Evolutionary conservation across 805 yeast genomes (phyloP), one percentile per base, ranked within the genome.

Genomic region (Saturnispora kantuleensis): DNA sequence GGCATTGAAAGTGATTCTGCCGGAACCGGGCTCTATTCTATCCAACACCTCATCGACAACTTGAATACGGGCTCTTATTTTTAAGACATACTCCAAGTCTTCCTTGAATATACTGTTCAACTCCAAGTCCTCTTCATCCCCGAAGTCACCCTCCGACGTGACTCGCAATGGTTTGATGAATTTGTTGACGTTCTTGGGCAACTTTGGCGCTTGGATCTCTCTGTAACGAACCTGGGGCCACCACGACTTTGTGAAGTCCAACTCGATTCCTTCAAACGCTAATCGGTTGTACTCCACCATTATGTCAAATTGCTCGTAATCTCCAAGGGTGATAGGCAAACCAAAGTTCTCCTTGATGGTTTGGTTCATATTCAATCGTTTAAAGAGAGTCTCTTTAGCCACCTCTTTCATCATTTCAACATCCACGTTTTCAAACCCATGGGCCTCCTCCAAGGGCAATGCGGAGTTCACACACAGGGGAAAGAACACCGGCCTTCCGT

Each of bases 1-100:
- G 3, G 65, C 69, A 10, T 41, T 48, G 41, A 64, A 65, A 11
- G 57, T 48, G 26, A 64, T 57, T n/a, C 52, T 52, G 10, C 65
- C 67, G 15, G 56, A 45, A 2, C 52, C 58, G 7, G 56, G 49
- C 28, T 59, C 63, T 17, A 51, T 51, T 26, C 49, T 39, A 15
- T 47, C 39, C 31, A 48, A 17, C 28, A 47, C 51, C 35, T 49
- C 55, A 26, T 50, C 48, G 2, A 53, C 47, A 1, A 63, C 58
- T 10, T 47, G 43, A 6, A 62, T 48, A n/a, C 62, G 49, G 4
- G 64, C 68, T 10, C 57, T 49, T 5, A 63, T 57, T 8, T 56
- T 48, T 21, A 64, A 51, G 42, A 54, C 58, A 50, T 63, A 64
- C 28, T 62, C 64, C 32, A 62, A 47, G 5, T 54, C 55, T 33